Base-by-base conservation (phyloP, 1,284 basidiomycete genomes). In the Malassezia vespertilionis region DNA sequence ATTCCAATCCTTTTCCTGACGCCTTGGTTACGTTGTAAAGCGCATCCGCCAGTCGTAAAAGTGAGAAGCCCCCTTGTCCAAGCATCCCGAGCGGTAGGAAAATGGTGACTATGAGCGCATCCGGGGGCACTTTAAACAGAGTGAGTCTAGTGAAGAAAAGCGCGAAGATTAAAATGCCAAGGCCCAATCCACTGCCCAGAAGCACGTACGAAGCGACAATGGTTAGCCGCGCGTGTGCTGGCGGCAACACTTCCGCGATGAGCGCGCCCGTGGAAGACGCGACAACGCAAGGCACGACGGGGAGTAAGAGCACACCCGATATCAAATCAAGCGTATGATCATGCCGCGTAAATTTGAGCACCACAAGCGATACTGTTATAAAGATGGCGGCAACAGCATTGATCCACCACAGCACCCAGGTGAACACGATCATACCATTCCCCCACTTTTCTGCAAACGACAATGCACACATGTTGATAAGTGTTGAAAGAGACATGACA, bases 361-460 rank as follows among this genome's bases (percentile, higher is more conserved):
- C 80, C 4, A 83, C 71, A 48, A 81, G 74, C 8, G 80, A 79
- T 65, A 82, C 79, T 54, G 78, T 79, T 50, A 80, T 79, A 18
- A 77, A 20, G 6, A 80, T 62, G 1, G 82, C 79, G 17, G 82
- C 57, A 1, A 75, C 69, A 2, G 79, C 74, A 54, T 82, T 78
- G 30, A 81, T 54, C 84, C 83, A 86, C 84, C 84, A 86, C 9
- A 83, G 61, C 1, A 64, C 76, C 78, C 82, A 82, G 15, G 83
- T 71, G 27, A 78, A 71, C 44, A 77, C 79, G 0, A 80, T 71
- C 65, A 84, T 82, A 0, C 61, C 40, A 28, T 62, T 67, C 8
- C 81, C 81, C 28, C 79, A 75, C 0, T 61, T 60, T 1, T 70
- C 64, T 1, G 72, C 68, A 40, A 71, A 71, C 2, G 65, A 65